Evolutionary conservation across 202 grass and related monocot species (phyloP).

Genomic region (Bolboschoenoplectus hybrid): DNA sequence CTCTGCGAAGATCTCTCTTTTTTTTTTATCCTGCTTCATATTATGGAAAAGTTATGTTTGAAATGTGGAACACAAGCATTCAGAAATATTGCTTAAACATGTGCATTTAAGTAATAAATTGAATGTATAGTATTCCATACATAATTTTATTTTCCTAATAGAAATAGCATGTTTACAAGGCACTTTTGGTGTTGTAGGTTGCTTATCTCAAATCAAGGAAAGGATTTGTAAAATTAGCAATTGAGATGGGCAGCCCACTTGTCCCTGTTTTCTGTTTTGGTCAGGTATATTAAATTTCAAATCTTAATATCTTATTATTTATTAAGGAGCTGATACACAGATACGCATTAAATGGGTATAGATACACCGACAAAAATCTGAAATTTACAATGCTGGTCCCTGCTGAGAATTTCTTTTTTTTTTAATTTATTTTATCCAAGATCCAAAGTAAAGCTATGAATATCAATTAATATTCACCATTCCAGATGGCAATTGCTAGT

Average conservation of each 20-base stretch:
- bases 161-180: not conserved
- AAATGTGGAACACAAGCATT: not conserved
- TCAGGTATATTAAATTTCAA: constrained; percentile 39
- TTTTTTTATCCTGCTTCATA: not conserved
- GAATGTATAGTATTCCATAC: not conserved
- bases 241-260: constrained; percentile 48
- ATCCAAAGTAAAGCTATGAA: not conserved
- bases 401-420: not conserved
- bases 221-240: constrained; percentile 54
- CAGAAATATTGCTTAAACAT: not conserved
- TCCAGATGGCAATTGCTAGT: not conserved
- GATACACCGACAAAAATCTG: not conserved
- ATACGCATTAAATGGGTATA: not conserved
- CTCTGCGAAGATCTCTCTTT: not conserved
- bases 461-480: not conserved
- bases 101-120: too few relatives aligned
- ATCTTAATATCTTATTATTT: constrained; percentile 23
- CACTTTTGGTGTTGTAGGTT: constrained; percentile 33
- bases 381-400: not conserved
- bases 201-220: constrained; percentile 59
- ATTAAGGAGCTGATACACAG: not conserved
- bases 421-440: not conserved
- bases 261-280: constrained; percentile 57
- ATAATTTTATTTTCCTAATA: not conserved
- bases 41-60: not conserved